phyloP scores from a whole-genome alignment of 495 filamentous ascomycete species.

The Penicillium maclennaniae region DNA sequence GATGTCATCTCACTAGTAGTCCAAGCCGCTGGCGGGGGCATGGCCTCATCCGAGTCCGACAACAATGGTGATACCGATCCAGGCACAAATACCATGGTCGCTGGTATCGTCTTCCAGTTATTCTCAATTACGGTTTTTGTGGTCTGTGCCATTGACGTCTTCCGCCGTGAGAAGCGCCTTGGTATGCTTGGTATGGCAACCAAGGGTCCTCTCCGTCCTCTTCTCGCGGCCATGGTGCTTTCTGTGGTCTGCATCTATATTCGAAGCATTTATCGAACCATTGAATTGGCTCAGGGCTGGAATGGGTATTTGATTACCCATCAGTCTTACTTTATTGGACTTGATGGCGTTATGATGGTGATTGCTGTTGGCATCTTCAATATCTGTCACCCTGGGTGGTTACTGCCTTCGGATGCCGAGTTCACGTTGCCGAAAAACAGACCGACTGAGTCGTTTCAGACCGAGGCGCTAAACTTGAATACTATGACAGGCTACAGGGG shows the following conservation, averaged over 20 bases:
- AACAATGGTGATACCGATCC: constrained; percentile 43
- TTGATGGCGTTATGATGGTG: constrained; percentile 59
- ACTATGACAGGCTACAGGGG: neutral
- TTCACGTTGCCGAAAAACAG: neutral
- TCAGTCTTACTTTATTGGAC: constrained; percentile 54
- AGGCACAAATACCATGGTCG: constrained; percentile 60
- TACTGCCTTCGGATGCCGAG: constrained; percentile 20
- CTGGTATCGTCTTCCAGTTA: constrained; percentile 61
- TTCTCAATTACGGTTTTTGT: constrained; percentile 55
- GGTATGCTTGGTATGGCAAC: no score
- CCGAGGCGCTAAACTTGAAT: neutral
- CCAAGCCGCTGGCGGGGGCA: constrained; percentile 57
- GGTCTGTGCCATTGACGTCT: constrained; percentile 41
- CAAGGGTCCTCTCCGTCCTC: constrained; percentile 20
- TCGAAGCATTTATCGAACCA: constrained; percentile 56
- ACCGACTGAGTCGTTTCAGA: neutral
- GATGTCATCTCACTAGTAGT: constrained; percentile 56
- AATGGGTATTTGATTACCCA: constrained; percentile 56
- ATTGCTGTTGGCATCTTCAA: constrained; percentile 53
- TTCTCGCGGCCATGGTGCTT: constrained; percentile 42
- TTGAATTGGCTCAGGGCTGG: constrained; percentile 62
- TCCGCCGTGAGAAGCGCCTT: constrained; percentile 35
- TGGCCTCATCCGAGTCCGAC: constrained; percentile 45
- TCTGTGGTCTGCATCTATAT: constrained; percentile 50
- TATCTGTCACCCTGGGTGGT: constrained; percentile 47